Conservation (phyloP, 2,329 filamentous ascomycete genomes). For the Huntiella decipiens region DNA sequence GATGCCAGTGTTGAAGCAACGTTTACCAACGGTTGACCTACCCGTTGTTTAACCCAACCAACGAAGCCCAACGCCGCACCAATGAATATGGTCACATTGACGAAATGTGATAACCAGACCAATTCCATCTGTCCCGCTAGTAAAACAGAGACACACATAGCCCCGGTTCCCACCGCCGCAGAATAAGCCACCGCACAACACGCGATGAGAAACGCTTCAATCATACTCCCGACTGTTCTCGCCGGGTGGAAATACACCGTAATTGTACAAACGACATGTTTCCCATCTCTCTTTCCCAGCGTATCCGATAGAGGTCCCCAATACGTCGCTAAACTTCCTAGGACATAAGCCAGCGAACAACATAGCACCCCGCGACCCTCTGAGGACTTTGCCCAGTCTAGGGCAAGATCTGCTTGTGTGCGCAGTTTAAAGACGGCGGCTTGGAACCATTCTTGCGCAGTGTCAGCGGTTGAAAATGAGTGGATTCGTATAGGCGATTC, state of each 20-base stretch:
- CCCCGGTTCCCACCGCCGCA: constrained; percentile 51
- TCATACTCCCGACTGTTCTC: constrained; percentile 71
- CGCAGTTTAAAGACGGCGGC: constrained; percentile 21
- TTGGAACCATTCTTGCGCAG: constrained; percentile 19
- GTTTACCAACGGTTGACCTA: constrained; percentile 63
- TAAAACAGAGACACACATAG: constrained; percentile 74
- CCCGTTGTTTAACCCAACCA: constrained; percentile 67
- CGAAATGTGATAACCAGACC: constrained; percentile 52
- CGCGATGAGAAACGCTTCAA: constrained; percentile 63
- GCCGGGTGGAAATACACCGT: constrained; percentile 92
- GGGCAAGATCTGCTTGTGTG: constrained; percentile 22
- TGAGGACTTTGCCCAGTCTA: constrained; percentile 48
- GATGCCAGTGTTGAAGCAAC: constrained; percentile 72
- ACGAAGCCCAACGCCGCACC: constrained; percentile 74
- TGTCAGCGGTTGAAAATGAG: constrained; percentile 20
- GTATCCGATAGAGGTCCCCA: constrained; percentile 52
- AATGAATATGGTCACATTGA: constrained; percentile 68
- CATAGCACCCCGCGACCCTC: constrained; percentile 69
- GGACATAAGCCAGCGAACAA: constrained; percentile 73
- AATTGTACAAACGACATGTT: constrained; percentile 83
- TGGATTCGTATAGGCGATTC: constrained; percentile 18
- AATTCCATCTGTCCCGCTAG: constrained; percentile 49
- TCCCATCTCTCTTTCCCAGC: constrained; percentile 70
- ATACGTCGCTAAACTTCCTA: constrained; percentile 76
- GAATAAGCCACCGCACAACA: constrained; percentile 58